Conservation (phyloP, 257 asterid genomes). For the Solanum bukasovii region DNA sequence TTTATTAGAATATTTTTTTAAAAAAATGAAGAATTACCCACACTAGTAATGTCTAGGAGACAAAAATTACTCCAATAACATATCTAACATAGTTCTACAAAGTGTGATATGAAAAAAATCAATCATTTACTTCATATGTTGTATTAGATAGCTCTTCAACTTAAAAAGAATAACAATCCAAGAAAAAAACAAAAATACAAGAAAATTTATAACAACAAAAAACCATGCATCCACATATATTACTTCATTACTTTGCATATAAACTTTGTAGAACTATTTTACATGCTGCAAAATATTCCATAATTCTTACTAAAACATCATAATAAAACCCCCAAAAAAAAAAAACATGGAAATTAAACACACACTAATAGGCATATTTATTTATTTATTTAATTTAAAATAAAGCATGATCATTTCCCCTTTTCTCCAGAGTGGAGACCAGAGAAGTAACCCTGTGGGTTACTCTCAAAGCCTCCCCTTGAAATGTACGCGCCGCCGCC, state of each 20-base stretch:
- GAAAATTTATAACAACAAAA: too few species aligned
- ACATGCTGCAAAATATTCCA: neutral
- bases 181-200: too few species aligned
- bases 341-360: too few species aligned
- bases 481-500: neutral
- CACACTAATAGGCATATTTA: neutral
- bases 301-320: neutral
- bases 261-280: neutral
- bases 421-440: neutral
- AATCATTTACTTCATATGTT: too few species aligned
- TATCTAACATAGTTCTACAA: too few species aligned
- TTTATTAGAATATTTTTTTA: too few species aligned
- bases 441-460: neutral
- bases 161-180: too few species aligned
- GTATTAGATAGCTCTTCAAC: too few species aligned
- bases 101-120: too few species aligned
- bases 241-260: neutral
- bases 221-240: neutral
- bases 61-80: neutral
- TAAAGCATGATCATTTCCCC: neutral
- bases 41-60: rapidly evolving
- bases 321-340: neutral
- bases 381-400: neutral
- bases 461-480: neutral
- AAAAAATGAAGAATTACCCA: too few species aligned